Base-by-base conservation (phyloP, 495 filamentous ascomycete genomes). In the Peziza echinospora region DNA sequence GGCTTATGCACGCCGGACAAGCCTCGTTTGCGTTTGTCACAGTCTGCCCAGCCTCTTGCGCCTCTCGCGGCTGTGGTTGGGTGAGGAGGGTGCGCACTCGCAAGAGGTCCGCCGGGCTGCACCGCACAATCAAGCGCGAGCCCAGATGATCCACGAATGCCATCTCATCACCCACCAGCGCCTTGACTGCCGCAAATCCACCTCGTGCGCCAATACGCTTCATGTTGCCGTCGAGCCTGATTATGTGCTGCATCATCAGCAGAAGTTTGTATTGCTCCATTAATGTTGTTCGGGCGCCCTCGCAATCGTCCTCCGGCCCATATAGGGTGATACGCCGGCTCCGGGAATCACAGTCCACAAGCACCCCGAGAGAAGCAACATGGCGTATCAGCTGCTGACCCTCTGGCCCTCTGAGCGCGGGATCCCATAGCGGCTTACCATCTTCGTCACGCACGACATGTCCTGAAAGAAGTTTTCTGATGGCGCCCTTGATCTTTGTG, bases 1-100 rank as follows among this genome's bases (percentile, higher is more conserved):
- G 47, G 39, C 45, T 50, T 16, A 53, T 60, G 42, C 64, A 67
- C 17, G 64, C 54, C n/a, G 55, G 43, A 28, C 65, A 65, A 37
- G 41, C 30, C 21, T 28, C 47, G n/a, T 47, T 47, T 41, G 28
- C 9, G 42, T 3, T 51, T 25, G n/a, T n/a, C n/a, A n/a, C n/a
- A n/a, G n/a, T n/a, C n/a, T n/a, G n/a, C n/a, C n/a, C n/a, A n/a
- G n/a, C n/a, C n/a, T n/a, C n/a, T n/a, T n/a, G n/a, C n/a, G n/a
- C n/a, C n/a, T n/a, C n/a, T n/a, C n/a, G n/a, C n/a, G 19, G 7
- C 1, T n/a, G 8, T 19, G 11, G 11, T 41, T 22, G 22, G 26
- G 13, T 13, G 30, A 37, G 30, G 2, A 37, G 30, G 6, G 13
- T 37, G 43, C 26, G 25, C 34, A 51, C 48, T 5, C 22, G 23